phyloP scores from a whole-genome alignment of 1,284 basidiomycete genomes.

The Ganoderma boninense region DNA sequence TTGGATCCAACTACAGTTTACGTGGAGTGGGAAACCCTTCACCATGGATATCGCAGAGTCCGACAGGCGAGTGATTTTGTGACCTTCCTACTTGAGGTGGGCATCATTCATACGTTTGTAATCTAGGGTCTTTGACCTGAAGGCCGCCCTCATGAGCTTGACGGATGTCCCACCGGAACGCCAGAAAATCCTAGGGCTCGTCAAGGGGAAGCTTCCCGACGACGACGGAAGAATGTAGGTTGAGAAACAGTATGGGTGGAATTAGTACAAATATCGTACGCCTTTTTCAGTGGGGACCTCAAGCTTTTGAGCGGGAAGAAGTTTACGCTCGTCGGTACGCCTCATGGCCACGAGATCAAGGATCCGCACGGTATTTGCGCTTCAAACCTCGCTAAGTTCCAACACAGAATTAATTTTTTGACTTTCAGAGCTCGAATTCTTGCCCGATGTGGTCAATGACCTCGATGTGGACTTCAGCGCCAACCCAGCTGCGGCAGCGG shows the following conservation, averaged over 20 bases:
- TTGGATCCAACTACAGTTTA: constrained; percentile 71
- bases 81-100: background rate
- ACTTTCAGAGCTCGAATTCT: constrained; percentile 62
- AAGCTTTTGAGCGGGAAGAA: constrained; percentile 69
- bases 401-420: background rate
- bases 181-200: constrained; percentile 90
- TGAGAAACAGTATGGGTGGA: background rate
- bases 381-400: background rate
- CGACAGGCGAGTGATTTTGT: constrained; percentile 59
- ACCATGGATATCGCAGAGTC: constrained; percentile 71
- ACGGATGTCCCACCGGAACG: constrained; percentile 87
- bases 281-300: constrained; percentile 59
- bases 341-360: constrained; percentile 84
- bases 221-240: constrained; percentile 76
- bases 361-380: constrained; percentile 65
- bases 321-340: constrained; percentile 85
- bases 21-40: constrained; percentile 69
- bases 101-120: background rate
- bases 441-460: constrained; percentile 83
- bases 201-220: constrained; percentile 84
- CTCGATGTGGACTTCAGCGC: constrained; percentile 81
- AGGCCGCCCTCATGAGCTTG: constrained; percentile 68
- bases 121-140: constrained; percentile 73
- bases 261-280: background rate
- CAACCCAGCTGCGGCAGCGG: constrained; percentile 61